These are phyloP conservation scores for Adansonia rubrostipa DNA, from an alignment of 441 rosid genomes.

Conservation along the genomic window DNA sequence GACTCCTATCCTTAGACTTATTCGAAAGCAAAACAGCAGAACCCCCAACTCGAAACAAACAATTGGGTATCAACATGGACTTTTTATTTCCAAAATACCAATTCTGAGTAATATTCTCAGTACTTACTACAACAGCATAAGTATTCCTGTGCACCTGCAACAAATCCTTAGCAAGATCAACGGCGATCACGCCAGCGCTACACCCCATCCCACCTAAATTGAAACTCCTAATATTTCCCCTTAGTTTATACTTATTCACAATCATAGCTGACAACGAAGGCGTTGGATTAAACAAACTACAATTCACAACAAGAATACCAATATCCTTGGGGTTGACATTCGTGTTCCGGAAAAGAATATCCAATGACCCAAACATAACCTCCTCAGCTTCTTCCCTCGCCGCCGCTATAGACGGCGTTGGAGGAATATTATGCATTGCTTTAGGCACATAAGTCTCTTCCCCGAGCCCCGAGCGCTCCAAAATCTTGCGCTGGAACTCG, in stretches of 20 bases:
- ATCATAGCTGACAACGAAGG: background rate
- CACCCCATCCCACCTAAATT: background rate
- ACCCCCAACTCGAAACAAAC: conserved; percentile 1
- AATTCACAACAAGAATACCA: background rate
- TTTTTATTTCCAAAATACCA: conserved; percentile 1
- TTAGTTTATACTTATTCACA: background rate
- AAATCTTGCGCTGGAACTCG: conserved; percentile 1
- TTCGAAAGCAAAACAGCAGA: background rate
- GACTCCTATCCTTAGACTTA: background rate
- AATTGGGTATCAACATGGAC: background rate
- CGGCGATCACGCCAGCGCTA: background rate
- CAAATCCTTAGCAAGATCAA: background rate
- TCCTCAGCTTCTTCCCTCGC: background rate
- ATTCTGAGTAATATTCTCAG: conserved; percentile 5
- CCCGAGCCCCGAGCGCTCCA: background rate
- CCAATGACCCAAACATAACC: conserved; percentile 1
- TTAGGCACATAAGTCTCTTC: conserved; percentile 6
- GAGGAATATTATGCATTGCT: conserved; percentile 4
- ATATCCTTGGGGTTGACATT: background rate
- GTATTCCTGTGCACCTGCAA: background rate
- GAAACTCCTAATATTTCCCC: conserved; percentile 4
- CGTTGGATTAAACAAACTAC: conserved; percentile 5
- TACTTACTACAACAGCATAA: background rate
- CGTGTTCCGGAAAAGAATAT: background rate
- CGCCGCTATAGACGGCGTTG: background rate